phyloP scores from a whole-genome alignment of 768 basidiomycete species.

The Sarcomyxa edulis region DNA sequence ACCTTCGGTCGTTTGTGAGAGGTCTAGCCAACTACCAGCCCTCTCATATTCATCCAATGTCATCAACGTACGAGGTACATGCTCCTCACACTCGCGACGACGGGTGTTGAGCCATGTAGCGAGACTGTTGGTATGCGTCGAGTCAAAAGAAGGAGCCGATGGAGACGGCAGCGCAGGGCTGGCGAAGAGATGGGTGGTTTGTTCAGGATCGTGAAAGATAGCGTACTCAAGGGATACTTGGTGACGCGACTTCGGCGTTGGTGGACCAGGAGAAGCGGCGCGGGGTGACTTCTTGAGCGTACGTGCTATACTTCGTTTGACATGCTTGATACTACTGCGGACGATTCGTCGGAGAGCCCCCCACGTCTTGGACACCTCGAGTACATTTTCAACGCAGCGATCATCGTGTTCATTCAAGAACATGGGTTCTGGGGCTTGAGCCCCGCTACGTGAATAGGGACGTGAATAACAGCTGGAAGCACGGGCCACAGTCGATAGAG shows the following conservation, averaged over 20 bases:
- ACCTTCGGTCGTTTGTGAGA: too few relatives aligned
- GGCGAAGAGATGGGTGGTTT: too few relatives aligned
- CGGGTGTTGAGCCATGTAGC: slow-evolving; percentile 34
- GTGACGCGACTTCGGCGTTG: slow-evolving; percentile 14
- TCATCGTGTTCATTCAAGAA: slow-evolving; percentile 8
- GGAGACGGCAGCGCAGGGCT: too few relatives aligned
- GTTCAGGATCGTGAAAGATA: too few relatives aligned
- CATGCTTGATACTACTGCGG: slow-evolving; percentile 19
- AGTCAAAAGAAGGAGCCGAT: slow-evolving; percentile 19
- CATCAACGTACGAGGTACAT: slow-evolving; percentile 24
- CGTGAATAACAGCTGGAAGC: slow-evolving; percentile 26
- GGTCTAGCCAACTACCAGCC: slow-evolving; percentile 41
- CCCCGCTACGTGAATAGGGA: slow-evolving; percentile 29
- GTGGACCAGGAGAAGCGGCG: neutral
- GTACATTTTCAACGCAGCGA: slow-evolving; percentile 12
- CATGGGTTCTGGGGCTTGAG: slow-evolving; percentile 39
- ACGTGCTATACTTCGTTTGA: slow-evolving; percentile 15
- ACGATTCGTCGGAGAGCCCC: slow-evolving; percentile 21
- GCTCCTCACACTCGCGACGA: slow-evolving; percentile 21
- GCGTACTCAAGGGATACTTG: slow-evolving; percentile 10
- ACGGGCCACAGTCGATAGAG: slow-evolving; percentile 28
- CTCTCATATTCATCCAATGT: slow-evolving; percentile 44
- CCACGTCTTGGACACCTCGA: slow-evolving; percentile 26
- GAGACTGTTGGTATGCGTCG: slow-evolving; percentile 13
- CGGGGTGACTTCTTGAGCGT: slow-evolving; percentile 13